Conservation (phyloP, 257 asterid genomes). For the Solanum sitiens region DNA sequence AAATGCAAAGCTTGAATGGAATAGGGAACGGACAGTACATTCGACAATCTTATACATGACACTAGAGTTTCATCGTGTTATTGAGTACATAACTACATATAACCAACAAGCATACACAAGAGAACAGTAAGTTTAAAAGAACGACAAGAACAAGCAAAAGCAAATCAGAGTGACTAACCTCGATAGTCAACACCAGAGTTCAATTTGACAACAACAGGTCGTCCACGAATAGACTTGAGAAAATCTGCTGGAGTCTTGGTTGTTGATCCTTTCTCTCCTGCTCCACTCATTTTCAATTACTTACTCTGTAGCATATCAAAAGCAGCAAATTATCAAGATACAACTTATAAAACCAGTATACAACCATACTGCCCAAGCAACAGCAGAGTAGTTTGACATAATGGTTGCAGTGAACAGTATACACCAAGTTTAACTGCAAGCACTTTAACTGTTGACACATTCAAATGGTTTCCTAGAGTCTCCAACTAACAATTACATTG, state of each 20-base stretch:
- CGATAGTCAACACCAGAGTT: slow-evolving; percentile 93
- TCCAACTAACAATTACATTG: background rate
- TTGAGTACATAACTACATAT: background rate
- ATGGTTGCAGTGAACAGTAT: background rate
- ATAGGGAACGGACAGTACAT: background rate
- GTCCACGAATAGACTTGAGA: slow-evolving; percentile 90
- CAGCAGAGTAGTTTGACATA: background rate
- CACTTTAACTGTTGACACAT: background rate
- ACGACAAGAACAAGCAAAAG: background rate
- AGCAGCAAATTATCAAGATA: background rate
- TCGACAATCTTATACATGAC: background rate
- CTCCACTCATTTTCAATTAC: slow-evolving; percentile 52
- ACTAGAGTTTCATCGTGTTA: background rate
- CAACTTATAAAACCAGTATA: background rate
- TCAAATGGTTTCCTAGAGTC: background rate
- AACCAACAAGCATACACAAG: background rate
- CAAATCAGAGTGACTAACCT: slow-evolving; percentile 30
- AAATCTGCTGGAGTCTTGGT: slow-evolving; percentile 90
- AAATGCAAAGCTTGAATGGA: background rate
- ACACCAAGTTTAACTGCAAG: background rate
- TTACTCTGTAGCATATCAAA: background rate
- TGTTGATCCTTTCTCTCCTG: slow-evolving; percentile 50
- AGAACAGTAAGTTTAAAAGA: background rate
- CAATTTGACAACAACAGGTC: slow-evolving; percentile 94
- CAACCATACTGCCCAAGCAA: background rate